Base-by-base conservation (phyloP, 352 stramenopile species). In the Pythium dissotocum region DNA sequence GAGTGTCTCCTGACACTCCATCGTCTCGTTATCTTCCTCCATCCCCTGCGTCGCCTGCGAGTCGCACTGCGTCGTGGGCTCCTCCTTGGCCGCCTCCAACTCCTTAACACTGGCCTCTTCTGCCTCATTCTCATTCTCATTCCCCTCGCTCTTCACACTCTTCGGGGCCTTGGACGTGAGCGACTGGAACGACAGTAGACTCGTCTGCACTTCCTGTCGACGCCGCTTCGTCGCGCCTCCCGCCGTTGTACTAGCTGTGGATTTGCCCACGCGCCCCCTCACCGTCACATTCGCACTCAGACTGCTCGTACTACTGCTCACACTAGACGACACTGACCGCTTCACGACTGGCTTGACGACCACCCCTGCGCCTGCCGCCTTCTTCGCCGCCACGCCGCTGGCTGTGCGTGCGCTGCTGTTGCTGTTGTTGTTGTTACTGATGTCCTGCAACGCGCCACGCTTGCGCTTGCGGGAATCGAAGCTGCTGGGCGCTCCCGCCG, bases 401-500 rank as follows among this genome's bases (percentile, higher is more conserved):
- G 42, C 55, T 10, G 58, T 52, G 61, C 71, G 66, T 16, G 65
- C 54, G 32, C 70, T 58, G 54, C 79, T 24, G 21, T 24, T 83
- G 70, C 85, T 85, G 57, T 63, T 67, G 24, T 70, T 48, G 60
- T 36, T 89, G 67, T 94, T 94, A 67, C 83, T 93, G 71, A 94
- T 94, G 63, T 94, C 85, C 71, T 92, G 82, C 38, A 94, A 72
- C 10, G 87, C 78, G 33, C 82, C 87, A 33, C 87, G 83, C 76
- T 93, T 92, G 54, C 87, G 77, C 73, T 93, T 94, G 72, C 82
- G 84, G 28, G 75, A 67, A 58, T 85, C 73, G 66, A 51, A 21
- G 16, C 4, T 51, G 59, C 40, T 28, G 58, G 13, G 26, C 16
- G 1, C 24, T 53, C 46, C 46, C n/a, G 58, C 3, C n/a, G 44